These are phyloP conservation scores for Trifolium repens DNA, from an alignment of 306 rosid genomes.

Conservation along the genomic window DNA sequence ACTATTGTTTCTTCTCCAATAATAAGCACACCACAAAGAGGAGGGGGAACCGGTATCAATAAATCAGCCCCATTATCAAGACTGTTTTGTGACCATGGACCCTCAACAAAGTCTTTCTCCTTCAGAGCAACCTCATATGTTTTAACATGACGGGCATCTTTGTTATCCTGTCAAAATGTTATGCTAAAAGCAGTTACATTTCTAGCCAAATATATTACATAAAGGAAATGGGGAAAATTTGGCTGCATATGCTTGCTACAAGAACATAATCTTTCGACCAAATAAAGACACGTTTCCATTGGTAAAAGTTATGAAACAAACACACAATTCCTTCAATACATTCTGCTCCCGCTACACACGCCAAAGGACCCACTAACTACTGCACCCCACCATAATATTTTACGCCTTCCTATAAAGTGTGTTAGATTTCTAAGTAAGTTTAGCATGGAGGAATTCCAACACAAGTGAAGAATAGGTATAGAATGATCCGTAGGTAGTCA, in stretches of 20 bases:
- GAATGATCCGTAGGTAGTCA: neutral
- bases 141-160: constrained; percentile 97
- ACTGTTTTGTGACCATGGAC: constrained; percentile 95
- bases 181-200: neutral
- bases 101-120: constrained; percentile 97
- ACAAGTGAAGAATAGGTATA: neutral
- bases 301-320: neutral
- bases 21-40: constrained; percentile 95
- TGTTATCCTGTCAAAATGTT: constrained; percentile 74
- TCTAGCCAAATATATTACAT: neutral
- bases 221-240: neutral
- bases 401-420: neutral
- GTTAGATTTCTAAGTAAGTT: constrained; percentile 13
- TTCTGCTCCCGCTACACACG: neutral
- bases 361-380: no score
- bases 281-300: neutral
- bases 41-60: constrained; percentile 95
- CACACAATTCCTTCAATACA: neutral
- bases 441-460: constrained; percentile 1
- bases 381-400: neutral
- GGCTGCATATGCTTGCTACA: neutral
- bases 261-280: neutral
- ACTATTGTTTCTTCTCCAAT: constrained; percentile 98
- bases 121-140: constrained; percentile 96
- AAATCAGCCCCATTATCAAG: constrained; percentile 97